Conservation (phyloP, 2,329 filamentous ascomycete species). For the Raffaelea arxii region DNA sequence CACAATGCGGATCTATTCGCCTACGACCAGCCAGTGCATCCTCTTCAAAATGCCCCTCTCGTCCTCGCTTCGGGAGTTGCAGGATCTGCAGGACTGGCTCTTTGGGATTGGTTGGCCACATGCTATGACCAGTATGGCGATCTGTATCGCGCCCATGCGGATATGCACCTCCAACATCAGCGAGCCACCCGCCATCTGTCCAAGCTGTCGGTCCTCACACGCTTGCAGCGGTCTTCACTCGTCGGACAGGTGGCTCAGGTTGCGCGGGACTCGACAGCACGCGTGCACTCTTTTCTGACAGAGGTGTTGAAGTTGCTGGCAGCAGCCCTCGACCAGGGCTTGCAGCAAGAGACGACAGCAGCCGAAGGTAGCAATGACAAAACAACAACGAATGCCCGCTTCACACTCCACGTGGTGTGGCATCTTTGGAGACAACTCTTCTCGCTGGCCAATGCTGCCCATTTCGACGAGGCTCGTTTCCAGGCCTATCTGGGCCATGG, state of each 20-base stretch:
- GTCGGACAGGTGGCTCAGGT: slow-evolving; percentile 44
- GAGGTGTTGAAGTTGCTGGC: slow-evolving; percentile 28
- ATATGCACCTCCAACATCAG: slow-evolving; percentile 30
- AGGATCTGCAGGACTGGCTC: slow-evolving; percentile 19
- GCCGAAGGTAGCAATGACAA: neutral
- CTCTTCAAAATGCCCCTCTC: slow-evolving; percentile 48
- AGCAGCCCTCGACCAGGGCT: slow-evolving; percentile 14
- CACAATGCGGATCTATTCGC: neutral
- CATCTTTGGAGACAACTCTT: slow-evolving; percentile 48
- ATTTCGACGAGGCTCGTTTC: slow-evolving; percentile 54
- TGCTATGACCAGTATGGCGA: slow-evolving; percentile 42
- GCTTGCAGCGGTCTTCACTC: slow-evolving; percentile 50
- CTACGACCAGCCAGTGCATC: slow-evolving; percentile 41
- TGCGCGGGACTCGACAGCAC: slow-evolving; percentile 51
- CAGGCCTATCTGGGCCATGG: slow-evolving; percentile 51
- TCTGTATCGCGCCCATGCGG: slow-evolving; percentile 30
- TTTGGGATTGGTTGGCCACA: slow-evolving; percentile 44
- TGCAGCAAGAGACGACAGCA: slow-evolving; percentile 15
- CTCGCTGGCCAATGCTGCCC: slow-evolving; percentile 28
- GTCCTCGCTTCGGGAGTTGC: slow-evolving; percentile 31
- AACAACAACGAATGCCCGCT: slow-evolving; percentile 6
- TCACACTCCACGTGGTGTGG: slow-evolving; percentile 29
- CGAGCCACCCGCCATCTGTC: slow-evolving; percentile 28
- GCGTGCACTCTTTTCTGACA: slow-evolving; percentile 40
- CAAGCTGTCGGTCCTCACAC: slow-evolving; percentile 44